Evolutionary conservation across 331 rosid genomes (phyloP), one percentile per base, ranked within the genome.

Genomic region (Dryas integrifolia): DNA sequence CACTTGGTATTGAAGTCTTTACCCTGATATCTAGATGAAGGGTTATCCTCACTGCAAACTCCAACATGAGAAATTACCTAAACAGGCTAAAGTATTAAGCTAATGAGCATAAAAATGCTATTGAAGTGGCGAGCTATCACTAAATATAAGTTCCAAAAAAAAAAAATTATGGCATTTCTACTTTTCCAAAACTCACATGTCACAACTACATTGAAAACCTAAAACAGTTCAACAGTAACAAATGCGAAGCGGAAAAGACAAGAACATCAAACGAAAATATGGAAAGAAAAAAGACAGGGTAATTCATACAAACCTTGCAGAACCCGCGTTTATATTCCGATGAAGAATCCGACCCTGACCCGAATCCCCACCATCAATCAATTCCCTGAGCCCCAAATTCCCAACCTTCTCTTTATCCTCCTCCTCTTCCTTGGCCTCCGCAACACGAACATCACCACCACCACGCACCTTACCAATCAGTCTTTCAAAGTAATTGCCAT

Each of bases 401-500:
- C 76, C 89, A 43, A 58, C 80, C 58, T 74, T 72, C 83, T 75
- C 85, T 10, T 81, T 77, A 9, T 76, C 68, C 46, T 81, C 76
- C 6, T 58, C 77, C 4, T 70, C 82, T 9, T 65, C 62, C 40
- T 76, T 76, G 5, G 65, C 62, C 46, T 81, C 62, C 53, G 78
- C 39, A 10, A 5, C 51, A 24, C 9, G 69, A 64, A 5, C 70
- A 44, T 21, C 38, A n/a, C 26, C 62, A 50, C 41, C 3, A 2
- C 77, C 38, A 9, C 55, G 68, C 9, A 78, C 69, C 60, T 35
- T 58, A 2, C 84, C 75, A 48, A 16, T 71, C 77, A 89, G 26
- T 79, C 88, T 85, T 86, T 94, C 92, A 43, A 94, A 94, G 88
- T 94, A 89, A 63, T 91, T 91, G 43, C 97, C 98, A 61, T 94